A percentile compares a stretch with the other conserved stretches of the same genome.
phyloP scores from a whole-genome alignment of 805 yeast genomes.

The Wickerhamiella lipophila region DNA sequence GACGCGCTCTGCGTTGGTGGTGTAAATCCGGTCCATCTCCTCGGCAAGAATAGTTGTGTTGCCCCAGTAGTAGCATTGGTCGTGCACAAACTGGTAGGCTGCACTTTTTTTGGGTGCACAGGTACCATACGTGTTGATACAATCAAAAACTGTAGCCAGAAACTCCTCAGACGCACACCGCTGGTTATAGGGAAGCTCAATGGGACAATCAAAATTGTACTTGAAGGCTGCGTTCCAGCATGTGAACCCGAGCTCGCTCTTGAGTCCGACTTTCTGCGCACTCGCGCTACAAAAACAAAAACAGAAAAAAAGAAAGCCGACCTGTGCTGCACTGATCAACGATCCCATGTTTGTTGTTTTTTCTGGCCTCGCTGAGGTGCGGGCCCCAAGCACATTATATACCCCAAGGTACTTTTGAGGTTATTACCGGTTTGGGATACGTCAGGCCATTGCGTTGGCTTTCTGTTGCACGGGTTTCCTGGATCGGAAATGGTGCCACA shows the following conservation, averaged over 20 bases:
- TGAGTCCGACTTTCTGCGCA: conserved; percentile 26
- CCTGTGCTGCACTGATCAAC: neutral
- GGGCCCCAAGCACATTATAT: no score
- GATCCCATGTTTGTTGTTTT: no score
- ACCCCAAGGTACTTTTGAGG: no score
- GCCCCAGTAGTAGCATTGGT: conserved; percentile 26
- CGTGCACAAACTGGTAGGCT: conserved; percentile 22
- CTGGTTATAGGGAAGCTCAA: conserved; percentile 21
- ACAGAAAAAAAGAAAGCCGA: neutral
- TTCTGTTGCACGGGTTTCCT: neutral
- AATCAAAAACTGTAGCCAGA: conserved; percentile 24
- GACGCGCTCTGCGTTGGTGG: neutral
- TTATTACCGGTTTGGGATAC: neutral
- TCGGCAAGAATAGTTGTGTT: conserved; percentile 16
- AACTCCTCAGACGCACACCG: conserved; percentile 23
- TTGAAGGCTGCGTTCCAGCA: conserved; percentile 26
- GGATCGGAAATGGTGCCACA: neutral
- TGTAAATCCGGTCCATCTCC: conserved; percentile 22
- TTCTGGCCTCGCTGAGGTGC: no score
- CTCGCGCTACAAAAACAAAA: neutral
- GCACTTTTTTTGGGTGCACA: conserved; percentile 20
- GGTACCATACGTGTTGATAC: conserved; percentile 21
- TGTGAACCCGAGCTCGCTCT: conserved; percentile 24
- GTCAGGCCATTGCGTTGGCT: neutral
- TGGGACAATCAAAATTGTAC: conserved; percentile 25